Percentiles rank a stretch among this genome's conserved stretches.
phyloP scores from a whole-genome alignment of 2,329 filamentous ascomycete species.

The Aspergillus ochraceus region DNA sequence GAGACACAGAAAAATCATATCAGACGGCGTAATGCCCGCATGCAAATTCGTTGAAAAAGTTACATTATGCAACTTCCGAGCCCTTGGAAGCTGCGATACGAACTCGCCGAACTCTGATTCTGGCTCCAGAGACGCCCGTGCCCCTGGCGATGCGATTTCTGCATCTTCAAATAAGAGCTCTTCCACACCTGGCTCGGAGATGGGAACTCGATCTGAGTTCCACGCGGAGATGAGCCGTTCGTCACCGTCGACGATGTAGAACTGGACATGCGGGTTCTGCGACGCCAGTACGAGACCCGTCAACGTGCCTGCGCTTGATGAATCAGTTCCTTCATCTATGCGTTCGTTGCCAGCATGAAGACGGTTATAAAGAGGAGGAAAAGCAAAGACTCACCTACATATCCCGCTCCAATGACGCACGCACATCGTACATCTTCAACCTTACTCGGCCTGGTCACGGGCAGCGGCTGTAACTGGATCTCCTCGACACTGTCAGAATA shows the following conservation, averaged over 20 bases:
- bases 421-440: slow-evolving; percentile 20
- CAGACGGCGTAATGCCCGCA: slow-evolving; percentile 15
- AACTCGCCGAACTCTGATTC: background rate
- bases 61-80: slow-evolving; percentile 16
- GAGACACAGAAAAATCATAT: slow-evolving; percentile 20
- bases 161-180: slow-evolving; percentile 21
- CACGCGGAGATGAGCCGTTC: slow-evolving; percentile 23
- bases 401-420: slow-evolving; percentile 27
- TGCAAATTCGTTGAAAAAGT: slow-evolving; percentile 21
- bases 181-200: slow-evolving; percentile 29
- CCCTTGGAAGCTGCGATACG: background rate
- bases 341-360: no score
- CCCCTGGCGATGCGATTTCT: background rate
- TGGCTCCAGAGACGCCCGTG: background rate
- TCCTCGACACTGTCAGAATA: slow-evolving; percentile 17
- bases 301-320: slow-evolving; percentile 15
- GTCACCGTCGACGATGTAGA: slow-evolving; percentile 28
- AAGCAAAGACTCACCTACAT: slow-evolving; percentile 19
- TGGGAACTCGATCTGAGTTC: slow-evolving; percentile 27
- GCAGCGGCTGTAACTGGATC: background rate
- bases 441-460: background rate
- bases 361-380: background rate
- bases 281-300: slow-evolving; percentile 26
- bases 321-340: background rate
- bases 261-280: slow-evolving; percentile 27